Conservation (phyloP, 768 basidiomycete genomes). For the Kwoniella shandongensis region DNA sequence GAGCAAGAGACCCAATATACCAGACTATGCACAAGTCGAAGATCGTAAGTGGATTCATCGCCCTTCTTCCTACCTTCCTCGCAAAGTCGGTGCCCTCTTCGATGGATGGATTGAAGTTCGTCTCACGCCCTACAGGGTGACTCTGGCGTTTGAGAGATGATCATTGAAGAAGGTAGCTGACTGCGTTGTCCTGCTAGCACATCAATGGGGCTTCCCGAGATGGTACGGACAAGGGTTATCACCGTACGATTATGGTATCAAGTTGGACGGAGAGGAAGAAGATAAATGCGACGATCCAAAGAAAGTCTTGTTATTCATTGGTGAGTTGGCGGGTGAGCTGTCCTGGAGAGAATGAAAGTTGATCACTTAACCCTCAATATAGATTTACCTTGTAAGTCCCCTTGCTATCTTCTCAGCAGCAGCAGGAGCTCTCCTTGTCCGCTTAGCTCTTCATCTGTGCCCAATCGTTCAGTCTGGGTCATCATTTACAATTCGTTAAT, state of each 20-base stretch:
- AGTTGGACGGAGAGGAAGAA: conserved; percentile 2
- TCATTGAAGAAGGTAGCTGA: too few species aligned
- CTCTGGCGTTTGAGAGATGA: too few species aligned
- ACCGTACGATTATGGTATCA: conserved; percentile 10
- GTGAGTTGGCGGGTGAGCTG: neutral
- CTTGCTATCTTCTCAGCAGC: neutral
- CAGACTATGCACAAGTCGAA: conserved; percentile 11
- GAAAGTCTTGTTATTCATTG: conserved; percentile 16
- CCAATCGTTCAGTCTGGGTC: too few species aligned
- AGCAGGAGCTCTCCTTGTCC: too few species aligned
- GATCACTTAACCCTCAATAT: neutral
- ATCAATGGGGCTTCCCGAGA: conserved; percentile 18
- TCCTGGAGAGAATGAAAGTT: neutral
- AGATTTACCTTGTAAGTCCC: conserved; percentile 22
- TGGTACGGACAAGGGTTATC: conserved; percentile 13
- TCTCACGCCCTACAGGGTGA: too few species aligned
- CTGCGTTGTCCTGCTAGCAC: conserved; percentile 4
- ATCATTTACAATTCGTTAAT: too few species aligned
- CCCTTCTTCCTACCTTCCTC: neutral
- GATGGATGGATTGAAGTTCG: too few species aligned
- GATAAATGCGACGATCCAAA: conserved; percentile 17
- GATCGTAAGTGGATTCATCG: conserved; percentile 16
- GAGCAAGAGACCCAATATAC: conserved; percentile 11
- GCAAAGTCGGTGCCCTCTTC: too few species aligned
- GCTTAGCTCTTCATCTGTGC: too few species aligned